Evolutionary conservation across 345 rosid species (phyloP).

Genomic region (Fremontodendron californicum): DNA sequence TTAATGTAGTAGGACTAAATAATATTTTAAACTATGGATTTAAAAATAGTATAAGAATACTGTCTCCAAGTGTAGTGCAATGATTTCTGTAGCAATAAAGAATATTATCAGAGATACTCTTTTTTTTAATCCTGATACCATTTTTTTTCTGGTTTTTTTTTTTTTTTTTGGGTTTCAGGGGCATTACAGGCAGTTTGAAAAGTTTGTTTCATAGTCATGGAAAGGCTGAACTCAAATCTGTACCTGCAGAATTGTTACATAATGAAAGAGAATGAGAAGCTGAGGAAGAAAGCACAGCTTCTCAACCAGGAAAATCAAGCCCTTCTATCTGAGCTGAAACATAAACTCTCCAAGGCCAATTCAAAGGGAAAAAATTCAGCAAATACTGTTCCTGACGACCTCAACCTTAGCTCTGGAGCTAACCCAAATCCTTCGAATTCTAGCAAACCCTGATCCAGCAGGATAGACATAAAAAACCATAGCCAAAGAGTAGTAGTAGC

Average conservation of each 20-base stretch:
- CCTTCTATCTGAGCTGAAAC: conserved; percentile 78
- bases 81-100: conserved; percentile 20
- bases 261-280: conserved; percentile 83
- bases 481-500: conserved; percentile 28
- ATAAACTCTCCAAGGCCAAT: conserved; percentile 57
- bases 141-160: conserved; percentile 6
- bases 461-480: conserved; percentile 28
- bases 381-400: conserved; percentile 41
- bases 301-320: conserved; percentile 98
- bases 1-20: no score
- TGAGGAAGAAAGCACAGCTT: conserved; percentile 96
- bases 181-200: conserved; percentile 7
- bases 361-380: conserved; percentile 29
- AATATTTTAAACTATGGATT: no score
- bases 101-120: conserved; percentile 17
- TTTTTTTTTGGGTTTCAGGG: conserved; percentile 21
- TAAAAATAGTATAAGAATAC: conserved; percentile 14
- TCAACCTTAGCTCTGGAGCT: conserved; percentile 42
- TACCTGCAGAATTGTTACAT: conserved; percentile 82
- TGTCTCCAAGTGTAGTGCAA: conserved; percentile 20
- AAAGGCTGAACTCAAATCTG: conserved; percentile 85
- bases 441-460: conserved; percentile 37
- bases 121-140: no score
- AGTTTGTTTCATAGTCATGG: conserved; percentile 45
- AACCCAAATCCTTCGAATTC: conserved; percentile 38